Evolutionary conservation across 148 eudicot genomes (phyloP).

Genomic region (Vaccinium corymbosum): DNA sequence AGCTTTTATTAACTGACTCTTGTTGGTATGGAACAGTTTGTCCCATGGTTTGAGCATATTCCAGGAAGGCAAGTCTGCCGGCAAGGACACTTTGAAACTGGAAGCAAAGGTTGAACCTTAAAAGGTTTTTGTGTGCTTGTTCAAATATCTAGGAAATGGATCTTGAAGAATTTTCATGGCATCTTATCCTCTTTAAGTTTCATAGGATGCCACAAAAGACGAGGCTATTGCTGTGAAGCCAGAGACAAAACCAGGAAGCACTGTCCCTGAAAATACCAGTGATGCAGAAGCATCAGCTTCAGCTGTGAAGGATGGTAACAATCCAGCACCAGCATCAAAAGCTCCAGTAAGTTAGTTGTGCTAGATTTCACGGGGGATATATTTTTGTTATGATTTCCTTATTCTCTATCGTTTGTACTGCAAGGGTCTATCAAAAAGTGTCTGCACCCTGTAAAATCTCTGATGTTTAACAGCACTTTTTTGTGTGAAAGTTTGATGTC

Average conservation of each 20-base stretch:
- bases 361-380: not conserved
- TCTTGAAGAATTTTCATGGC: not conserved
- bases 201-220: constrained; percentile 36
- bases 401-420: not conserved
- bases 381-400: not conserved
- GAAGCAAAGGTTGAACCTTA: constrained; percentile 43
- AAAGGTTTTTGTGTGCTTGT: constrained; percentile 31
- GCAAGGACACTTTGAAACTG: constrained; percentile 45
- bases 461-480: not conserved
- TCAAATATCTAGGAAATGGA: not conserved
- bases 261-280: constrained; percentile 36
- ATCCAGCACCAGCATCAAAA: constrained; percentile 42
- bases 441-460: not conserved
- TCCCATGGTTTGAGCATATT: constrained; percentile 81
- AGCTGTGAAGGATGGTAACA: constrained; percentile 34
- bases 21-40: constrained; percentile 48
- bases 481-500: not conserved
- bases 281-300: constrained; percentile 36
- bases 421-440: not conserved
- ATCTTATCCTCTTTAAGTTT: constrained; percentile 5
- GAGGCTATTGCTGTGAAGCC: constrained; percentile 34
- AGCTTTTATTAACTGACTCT: constrained; percentile 10
- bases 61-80: constrained; percentile 55
- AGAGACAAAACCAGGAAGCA: constrained; percentile 40
- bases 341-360: constrained; percentile 40